Evolutionary conservation across 1,139 yeast species (phyloP), one percentile per base, ranked within the genome.

Genomic region (Blastobotrys buckinghamii): DNA sequence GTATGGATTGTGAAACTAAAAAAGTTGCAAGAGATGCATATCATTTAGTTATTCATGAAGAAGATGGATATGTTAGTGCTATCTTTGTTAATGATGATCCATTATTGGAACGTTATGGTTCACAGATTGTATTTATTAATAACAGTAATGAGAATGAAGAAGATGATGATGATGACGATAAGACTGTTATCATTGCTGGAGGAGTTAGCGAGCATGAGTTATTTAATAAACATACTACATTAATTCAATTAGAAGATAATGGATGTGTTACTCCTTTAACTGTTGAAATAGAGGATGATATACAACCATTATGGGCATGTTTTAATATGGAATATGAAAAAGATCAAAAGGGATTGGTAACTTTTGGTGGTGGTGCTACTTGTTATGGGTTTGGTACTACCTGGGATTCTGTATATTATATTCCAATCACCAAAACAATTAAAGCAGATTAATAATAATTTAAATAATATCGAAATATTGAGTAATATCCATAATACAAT

Each of bases 371-470:
- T 5, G 95, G 95, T 2, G 90, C 84, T 0, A 88, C 85, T 1
- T 86, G 95, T 62, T 86, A 84, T 59, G 84, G 92, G 0, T 86
- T 85, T 68, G 95, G 95, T 0, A 78, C 88, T 27, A 77, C 74
- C 42, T 82, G 82, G 75, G 83, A 80, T 53, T 64, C 66, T 27
- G 39, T 41, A 5, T 33, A 32, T 16, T 7, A 44, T 20, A 32
- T 20, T n/a, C 24, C n/a, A 16, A 26, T n/a, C 8, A n/a, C 24
- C 7, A 37, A 22, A 24, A 19, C 33, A 6, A 26, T 15, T 15
- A 2, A 39, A 37, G 27, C 16, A 4, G 17, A 29, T 12, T 29
- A 29, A 29, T 12, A n/a, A n/a, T 12, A 12, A 29, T n/a, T 29
- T 29, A 29, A n/a, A 12, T 29, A 29, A 29, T n/a, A n/a, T n/a